Base-by-base conservation (phyloP, 352 stramenopile genomes). In the Hyaloperonospora arabidopsidis region DNA sequence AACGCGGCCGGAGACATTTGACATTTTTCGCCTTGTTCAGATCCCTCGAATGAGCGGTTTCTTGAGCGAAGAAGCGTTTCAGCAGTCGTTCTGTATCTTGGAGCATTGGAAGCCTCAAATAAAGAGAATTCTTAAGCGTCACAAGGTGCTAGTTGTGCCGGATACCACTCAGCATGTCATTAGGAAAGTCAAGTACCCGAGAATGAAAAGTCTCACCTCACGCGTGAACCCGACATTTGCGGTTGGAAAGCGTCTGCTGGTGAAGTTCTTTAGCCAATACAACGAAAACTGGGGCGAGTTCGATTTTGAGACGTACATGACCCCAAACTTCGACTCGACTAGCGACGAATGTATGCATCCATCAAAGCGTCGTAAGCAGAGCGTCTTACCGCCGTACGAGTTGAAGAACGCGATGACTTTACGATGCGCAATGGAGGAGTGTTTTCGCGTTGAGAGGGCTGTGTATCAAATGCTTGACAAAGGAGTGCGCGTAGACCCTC, bases 231-330 rank as follows among this genome's bases (percentile, higher is more conserved):
- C 84, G 21, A 79, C 79, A 23, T 90, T 92, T 58, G 76, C 70
- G 0, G 56, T 94, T 18, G 77, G 75, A 15, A 72, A 76, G 29
- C 65, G 57, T 18, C 23, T 84, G 15, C 48, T 91, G 15, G 52
- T 94, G 28, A 94, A 94, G 54, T 89, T 89, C 25, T 92, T 88
- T 56, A 94, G 84, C 36, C 69, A 88, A 49, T 86, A 83, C 55
- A 94, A 94, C 45, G 63, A 87, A 44, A 76, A 83, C 15, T 94
- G 82, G 81, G 72, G 79, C 17, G 82, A 92, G 58, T 84, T 89
- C 43, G 68, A 89, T 48, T 74, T 92, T 49, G 60, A 81, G 19
- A 65, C 74, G 5, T 91, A 78, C 54, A 67, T 91, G 49, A 54
- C 79, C 10, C 74, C 76, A 12, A 66, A 78, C 1, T 88, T 85